phyloP scores from a whole-genome alignment of 2,329 filamentous ascomycete species.

The Calonectria crousiana region DNA sequence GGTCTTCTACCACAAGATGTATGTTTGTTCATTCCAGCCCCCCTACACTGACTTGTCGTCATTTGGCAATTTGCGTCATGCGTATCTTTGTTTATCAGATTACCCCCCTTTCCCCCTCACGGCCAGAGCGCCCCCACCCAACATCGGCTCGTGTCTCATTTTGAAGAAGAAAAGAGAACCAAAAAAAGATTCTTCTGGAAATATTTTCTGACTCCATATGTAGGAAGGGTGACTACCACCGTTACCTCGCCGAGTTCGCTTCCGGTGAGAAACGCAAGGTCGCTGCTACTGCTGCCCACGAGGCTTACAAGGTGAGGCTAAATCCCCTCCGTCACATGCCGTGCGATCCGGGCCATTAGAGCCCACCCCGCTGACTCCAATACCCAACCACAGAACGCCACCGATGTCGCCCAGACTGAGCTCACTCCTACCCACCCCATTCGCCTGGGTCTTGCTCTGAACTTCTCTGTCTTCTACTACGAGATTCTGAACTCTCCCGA shows the following conservation, averaged over 20 bases:
- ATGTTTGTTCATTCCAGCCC: slow-evolving; percentile 56
- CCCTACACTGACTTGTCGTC: slow-evolving; percentile 30
- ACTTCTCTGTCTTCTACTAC: slow-evolving; percentile 99
- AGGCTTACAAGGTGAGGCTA: slow-evolving; percentile 92
- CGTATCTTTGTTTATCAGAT: slow-evolving; percentile 30
- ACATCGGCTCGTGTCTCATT: not conserved
- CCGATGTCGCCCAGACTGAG: slow-evolving; percentile 97
- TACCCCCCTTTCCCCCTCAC: slow-evolving; percentile 20
- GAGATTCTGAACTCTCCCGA: slow-evolving; percentile 99
- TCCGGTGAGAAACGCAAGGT: slow-evolving; percentile 92
- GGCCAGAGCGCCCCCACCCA: slow-evolving; percentile 10
- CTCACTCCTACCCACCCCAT: slow-evolving; percentile 98
- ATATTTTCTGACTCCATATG: slow-evolving; percentile 29
- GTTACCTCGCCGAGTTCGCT: slow-evolving; percentile 93
- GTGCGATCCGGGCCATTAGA: slow-evolving; percentile 40
- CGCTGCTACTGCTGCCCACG: slow-evolving; percentile 86
- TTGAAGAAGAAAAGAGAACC: not conserved
- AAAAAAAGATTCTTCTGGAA: slow-evolving; percentile 1
- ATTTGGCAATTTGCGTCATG: not conserved
- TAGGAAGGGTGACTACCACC: slow-evolving; percentile 98
- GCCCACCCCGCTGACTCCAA: slow-evolving; percentile 30
- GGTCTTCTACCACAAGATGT: slow-evolving; percentile 99
- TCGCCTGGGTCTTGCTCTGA: slow-evolving; percentile 95
- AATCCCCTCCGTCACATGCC: slow-evolving; percentile 41
- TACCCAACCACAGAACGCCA: slow-evolving; percentile 77